These are phyloP conservation scores for Zizania latifolia DNA, from an alignment of 176 grass and related monocot species.

Conservation along the genomic window DNA sequence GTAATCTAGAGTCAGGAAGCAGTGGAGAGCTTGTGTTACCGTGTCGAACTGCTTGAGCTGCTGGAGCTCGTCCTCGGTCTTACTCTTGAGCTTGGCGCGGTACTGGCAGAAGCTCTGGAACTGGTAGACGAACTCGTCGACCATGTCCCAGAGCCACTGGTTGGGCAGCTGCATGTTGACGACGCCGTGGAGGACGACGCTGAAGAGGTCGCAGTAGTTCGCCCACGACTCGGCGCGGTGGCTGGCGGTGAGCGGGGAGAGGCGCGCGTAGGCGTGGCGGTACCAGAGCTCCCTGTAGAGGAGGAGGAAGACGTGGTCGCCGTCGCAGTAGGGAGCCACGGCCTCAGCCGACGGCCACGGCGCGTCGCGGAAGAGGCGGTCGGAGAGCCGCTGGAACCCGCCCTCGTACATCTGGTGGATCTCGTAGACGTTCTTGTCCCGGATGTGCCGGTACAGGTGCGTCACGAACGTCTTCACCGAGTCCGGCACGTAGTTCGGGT, in stretches of 20 bases:
- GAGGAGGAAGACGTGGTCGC: slow-evolving; percentile 93
- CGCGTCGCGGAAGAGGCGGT: slow-evolving; percentile 86
- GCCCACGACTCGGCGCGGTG: slow-evolving; percentile 85
- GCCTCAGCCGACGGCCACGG: slow-evolving; percentile 82
- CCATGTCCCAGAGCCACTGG: slow-evolving; percentile 99
- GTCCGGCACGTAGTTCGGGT: slow-evolving; percentile 90
- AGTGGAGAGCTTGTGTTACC: background rate
- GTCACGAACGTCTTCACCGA: slow-evolving; percentile 94
- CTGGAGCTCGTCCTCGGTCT: slow-evolving; percentile 76
- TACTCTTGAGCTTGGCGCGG: slow-evolving; percentile 81
- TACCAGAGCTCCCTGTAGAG: slow-evolving; percentile 98
- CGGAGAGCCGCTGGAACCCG: slow-evolving; percentile 88
- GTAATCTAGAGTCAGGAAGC: background rate
- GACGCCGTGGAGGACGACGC: slow-evolving; percentile 85
- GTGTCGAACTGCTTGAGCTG: slow-evolving; percentile 78
- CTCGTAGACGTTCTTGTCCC: slow-evolving; percentile 99
- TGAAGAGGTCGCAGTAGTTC: slow-evolving; percentile 95
- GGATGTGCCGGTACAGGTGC: slow-evolving; percentile 94
- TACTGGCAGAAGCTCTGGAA: slow-evolving; percentile 99
- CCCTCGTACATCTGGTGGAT: slow-evolving; percentile 99
- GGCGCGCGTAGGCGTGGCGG: slow-evolving; percentile 80
- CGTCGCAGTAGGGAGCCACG: slow-evolving; percentile 74
- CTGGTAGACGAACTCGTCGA: slow-evolving; percentile 96
- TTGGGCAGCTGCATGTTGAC: slow-evolving; percentile 99
- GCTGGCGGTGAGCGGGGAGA: slow-evolving; percentile 52